Conservation (phyloP, 306 rosid species). For the Heteromeles arbutifolia region DNA sequence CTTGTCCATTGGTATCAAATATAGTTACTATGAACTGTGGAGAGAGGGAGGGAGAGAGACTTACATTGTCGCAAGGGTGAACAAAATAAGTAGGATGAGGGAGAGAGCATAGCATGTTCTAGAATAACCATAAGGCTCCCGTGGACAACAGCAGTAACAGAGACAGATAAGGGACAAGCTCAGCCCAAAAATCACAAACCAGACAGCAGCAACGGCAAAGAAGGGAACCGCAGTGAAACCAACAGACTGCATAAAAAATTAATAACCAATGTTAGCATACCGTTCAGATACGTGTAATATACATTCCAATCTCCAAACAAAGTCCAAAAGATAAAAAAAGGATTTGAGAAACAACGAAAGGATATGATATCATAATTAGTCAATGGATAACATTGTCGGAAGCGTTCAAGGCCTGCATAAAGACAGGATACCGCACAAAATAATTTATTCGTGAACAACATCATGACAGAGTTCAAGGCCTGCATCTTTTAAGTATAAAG, state of each 20-base stretch:
- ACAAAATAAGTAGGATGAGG: conserved; percentile 55
- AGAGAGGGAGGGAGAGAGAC: conserved; percentile 11
- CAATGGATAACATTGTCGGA: not conserved
- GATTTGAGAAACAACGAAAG: not conserved
- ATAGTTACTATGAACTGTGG: not conserved
- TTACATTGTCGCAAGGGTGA: conserved; percentile 64
- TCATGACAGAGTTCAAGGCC: not conserved
- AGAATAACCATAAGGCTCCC: conserved; percentile 55
- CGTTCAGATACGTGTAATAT: not conserved
- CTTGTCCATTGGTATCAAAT: not conserved
- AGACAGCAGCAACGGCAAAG: conserved; percentile 39
- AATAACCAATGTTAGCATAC: conserved; percentile 12
- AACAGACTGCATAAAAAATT: conserved; percentile 63
- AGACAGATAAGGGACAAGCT: conserved; percentile 33
- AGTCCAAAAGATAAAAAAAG: not conserved
- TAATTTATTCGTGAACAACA: not conserved
- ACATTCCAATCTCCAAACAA: not conserved
- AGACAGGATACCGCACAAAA: not conserved
- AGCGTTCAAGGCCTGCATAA: not conserved
- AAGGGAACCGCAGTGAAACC: conserved; percentile 62
- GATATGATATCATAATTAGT: not conserved
- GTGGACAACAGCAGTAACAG: conserved; percentile 56
- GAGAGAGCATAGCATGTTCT: conserved; percentile 44
- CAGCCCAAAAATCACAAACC: conserved; percentile 70
- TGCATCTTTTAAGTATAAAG: not conserved